phyloP scores from a whole-genome alignment of 176 grass and related monocot species.

The Alopecurus myosuroides region DNA sequence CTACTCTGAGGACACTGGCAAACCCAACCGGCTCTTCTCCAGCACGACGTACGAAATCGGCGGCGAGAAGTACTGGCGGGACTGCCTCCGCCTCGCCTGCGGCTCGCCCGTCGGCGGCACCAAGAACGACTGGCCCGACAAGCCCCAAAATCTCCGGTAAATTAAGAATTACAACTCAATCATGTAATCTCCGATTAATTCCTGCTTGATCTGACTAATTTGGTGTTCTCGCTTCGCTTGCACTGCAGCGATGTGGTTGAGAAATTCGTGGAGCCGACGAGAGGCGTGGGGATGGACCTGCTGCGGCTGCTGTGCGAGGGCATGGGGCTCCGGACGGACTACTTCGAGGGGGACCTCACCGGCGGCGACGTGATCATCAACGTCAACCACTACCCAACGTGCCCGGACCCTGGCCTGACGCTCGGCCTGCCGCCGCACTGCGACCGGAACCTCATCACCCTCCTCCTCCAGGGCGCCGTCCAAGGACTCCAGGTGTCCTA shows the following conservation, averaged over 20 bases:
- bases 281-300: slow-evolving; percentile 49
- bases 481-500: slow-evolving; percentile 47
- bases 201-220: background rate
- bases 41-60: slow-evolving; percentile 33
- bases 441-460: slow-evolving; percentile 67
- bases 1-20: slow-evolving; percentile 41
- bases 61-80: slow-evolving; percentile 48
- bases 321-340: slow-evolving; percentile 39
- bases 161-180: background rate
- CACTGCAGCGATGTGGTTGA: slow-evolving; percentile 18
- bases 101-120: slow-evolving; percentile 27
- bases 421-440: slow-evolving; percentile 71
- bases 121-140: slow-evolving; percentile 47
- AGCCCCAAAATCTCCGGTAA: slow-evolving; percentile 48
- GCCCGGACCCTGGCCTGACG: slow-evolving; percentile 53
- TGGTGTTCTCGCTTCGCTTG: background rate
- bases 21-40: slow-evolving; percentile 52
- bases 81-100: slow-evolving; percentile 66
- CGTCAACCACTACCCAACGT: slow-evolving; percentile 60
- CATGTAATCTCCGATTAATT: background rate
- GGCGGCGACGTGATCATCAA: slow-evolving; percentile 54
- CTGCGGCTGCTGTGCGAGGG: slow-evolving; percentile 60
- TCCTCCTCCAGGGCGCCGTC: slow-evolving; percentile 48
- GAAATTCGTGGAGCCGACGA: slow-evolving; percentile 38
- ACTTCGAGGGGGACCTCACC: slow-evolving; percentile 55